Percentiles rank a stretch among this genome's conserved stretches.
Evolutionary conservation across 176 grass and related monocot species (phyloP).

Genomic region (Musa beccarii): DNA sequence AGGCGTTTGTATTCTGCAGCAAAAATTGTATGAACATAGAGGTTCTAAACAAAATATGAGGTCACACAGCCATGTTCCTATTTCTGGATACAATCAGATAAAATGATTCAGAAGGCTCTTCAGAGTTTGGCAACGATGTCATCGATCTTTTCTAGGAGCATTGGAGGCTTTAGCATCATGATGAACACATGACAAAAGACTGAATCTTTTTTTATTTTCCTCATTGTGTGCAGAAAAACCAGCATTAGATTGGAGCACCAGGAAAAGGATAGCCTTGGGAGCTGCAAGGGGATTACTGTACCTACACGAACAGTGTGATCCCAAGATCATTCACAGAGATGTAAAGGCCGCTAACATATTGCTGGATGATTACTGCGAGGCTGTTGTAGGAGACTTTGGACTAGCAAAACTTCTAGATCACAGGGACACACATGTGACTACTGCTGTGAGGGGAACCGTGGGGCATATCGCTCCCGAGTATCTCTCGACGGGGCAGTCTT

Average conservation of each 20-base stretch:
- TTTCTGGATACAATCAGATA: too few species aligned
- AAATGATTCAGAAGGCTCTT: too few species aligned
- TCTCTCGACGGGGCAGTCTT: conserved; percentile 88
- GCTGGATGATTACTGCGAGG: conserved; percentile 74
- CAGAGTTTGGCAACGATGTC: too few species aligned
- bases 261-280: conserved; percentile 78
- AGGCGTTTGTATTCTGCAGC: too few species aligned
- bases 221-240: conserved; percentile 43
- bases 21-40: too few species aligned
- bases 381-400: conserved; percentile 83
- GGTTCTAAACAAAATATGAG: too few species aligned
- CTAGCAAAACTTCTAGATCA: conserved; percentile 89
- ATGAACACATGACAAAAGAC: background rate
- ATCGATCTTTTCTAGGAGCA: too few species aligned
- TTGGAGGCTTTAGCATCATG: too few species aligned
- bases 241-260: conserved; percentile 70
- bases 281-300: conserved; percentile 80
- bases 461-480: conserved; percentile 95
- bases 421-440: conserved; percentile 78
- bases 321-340: conserved; percentile 95
- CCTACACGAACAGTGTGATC: conserved; percentile 92
- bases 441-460: conserved; percentile 72
- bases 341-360: conserved; percentile 89
- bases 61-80: too few species aligned
- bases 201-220: conserved; percentile 15